Base-by-base conservation (phyloP, 2,329 filamentous ascomycete genomes). In the Sclerotinia borealis region DNA sequence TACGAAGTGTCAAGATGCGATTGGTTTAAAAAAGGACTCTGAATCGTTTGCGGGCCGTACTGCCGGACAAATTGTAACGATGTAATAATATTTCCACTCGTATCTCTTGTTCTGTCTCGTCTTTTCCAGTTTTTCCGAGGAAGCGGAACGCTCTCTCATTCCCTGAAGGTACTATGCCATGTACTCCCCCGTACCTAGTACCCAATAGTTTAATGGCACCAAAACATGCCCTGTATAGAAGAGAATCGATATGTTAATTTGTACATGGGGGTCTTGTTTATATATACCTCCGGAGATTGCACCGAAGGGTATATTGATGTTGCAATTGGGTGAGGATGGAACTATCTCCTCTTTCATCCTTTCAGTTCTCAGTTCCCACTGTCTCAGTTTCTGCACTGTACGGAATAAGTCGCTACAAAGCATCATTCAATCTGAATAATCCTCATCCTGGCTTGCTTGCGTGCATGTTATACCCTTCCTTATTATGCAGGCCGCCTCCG, bases 71-170 rank as follows among this genome's bases (percentile, higher is more conserved):
- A 49, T 49, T 49, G 47, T 37, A 49, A 34, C 22, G 22, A 50
- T 49, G 17, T 39, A 51, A 19, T 27, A 37, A 11, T 54, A 11
- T n/a, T 54, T 45, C 22, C 36, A 41, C 48, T 56, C 41, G 31
- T 48, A 22, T 29, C 39, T 62, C 29, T 37, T 37, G 17, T 47
- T 22, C 29, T 37, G 17, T 47, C 25, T 61, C 31, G 39, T 31
- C 31, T 48, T 34, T 31, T n/a, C 19, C 22, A 15, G 25, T 17
- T 56, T 48, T 62, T 55, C 50, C 59, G 59, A 55, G 19, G 39
- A 48, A 56, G 43, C 45, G 60, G 60, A 56, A 62, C 60, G 41
- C 31, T 29, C 41, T 55, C 49, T 61, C n/a, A 54, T 41, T 61
- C 19, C 37, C n/a, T 29, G 37, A 31, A 7, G 27, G 15, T n/a